Conservation (phyloP, 1,284 basidiomycete species). For the Ustanciosporium gigantosporum region DNA sequence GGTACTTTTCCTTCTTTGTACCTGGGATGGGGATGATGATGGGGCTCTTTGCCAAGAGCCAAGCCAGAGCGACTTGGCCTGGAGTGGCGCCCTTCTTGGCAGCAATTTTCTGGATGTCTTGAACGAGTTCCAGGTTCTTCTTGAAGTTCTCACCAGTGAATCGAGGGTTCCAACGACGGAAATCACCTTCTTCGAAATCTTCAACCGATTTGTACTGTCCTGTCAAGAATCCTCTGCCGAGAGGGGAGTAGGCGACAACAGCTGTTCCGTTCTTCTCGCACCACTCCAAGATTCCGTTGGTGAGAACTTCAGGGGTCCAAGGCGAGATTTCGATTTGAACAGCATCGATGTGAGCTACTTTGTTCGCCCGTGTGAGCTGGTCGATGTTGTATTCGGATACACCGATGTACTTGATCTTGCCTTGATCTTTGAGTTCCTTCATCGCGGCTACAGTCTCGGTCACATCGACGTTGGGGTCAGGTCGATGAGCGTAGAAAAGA, state of each 20-base stretch:
- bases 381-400: slow-evolving; percentile 62
- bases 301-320: slow-evolving; percentile 52
- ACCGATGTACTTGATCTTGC: slow-evolving; percentile 75
- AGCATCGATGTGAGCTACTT: slow-evolving; percentile 62
- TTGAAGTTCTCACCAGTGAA: slow-evolving; percentile 40
- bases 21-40: slow-evolving; percentile 41
- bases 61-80: slow-evolving; percentile 46
- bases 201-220: slow-evolving; percentile 27
- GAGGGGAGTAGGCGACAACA: slow-evolving; percentile 41
- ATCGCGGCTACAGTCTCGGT: slow-evolving; percentile 76
- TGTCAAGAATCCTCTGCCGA: slow-evolving; percentile 44
- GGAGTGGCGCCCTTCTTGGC: slow-evolving; percentile 39
- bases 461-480: slow-evolving; percentile 65
- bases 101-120: slow-evolving; percentile 38
- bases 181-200: slow-evolving; percentile 39
- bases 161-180: slow-evolving; percentile 37
- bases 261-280: slow-evolving; percentile 32
- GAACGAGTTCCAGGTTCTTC: slow-evolving; percentile 42
- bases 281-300: slow-evolving; percentile 47
- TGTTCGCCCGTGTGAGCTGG: slow-evolving; percentile 25
- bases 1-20: slow-evolving; percentile 34
- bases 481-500: slow-evolving; percentile 63
- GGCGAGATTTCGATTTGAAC: slow-evolving; percentile 65
- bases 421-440: slow-evolving; percentile 74
- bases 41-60: slow-evolving; percentile 19